Conservation (phyloP, 2,329 filamentous ascomycete genomes). For the Lanzia echinophila region DNA sequence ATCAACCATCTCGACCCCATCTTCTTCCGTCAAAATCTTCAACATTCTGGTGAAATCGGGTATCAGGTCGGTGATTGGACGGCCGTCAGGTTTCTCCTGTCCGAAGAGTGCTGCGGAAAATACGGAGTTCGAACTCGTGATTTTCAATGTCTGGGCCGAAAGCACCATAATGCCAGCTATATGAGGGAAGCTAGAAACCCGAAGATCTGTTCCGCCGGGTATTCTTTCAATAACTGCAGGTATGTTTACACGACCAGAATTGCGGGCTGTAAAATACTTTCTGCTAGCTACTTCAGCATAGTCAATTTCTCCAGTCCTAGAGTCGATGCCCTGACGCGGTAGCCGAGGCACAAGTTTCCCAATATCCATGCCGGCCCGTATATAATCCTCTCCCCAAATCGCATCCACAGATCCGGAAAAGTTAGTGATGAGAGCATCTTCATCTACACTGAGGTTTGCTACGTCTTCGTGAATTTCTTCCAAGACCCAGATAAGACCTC, state of each 20-base stretch:
- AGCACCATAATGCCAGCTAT: constrained; percentile 96
- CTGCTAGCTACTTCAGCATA: constrained; percentile 66
- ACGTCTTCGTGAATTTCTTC: constrained; percentile 97
- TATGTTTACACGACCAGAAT: constrained; percentile 70
- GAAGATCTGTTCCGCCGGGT: constrained; percentile 62
- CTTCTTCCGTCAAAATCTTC: constrained; percentile 75
- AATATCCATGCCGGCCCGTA: constrained; percentile 65
- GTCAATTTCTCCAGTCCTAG: constrained; percentile 66
- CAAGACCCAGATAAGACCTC: constrained; percentile 92
- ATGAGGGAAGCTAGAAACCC: constrained; percentile 90
- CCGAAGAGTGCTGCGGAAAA: constrained; percentile 92
- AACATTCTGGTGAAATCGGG: constrained; percentile 83
- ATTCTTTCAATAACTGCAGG: constrained; percentile 76
- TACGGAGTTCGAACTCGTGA: constrained; percentile 90
- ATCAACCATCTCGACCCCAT: constrained; percentile 75
- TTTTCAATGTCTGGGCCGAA: constrained; percentile 66
- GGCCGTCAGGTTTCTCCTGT: constrained; percentile 73
- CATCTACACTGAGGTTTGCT: constrained; percentile 68
- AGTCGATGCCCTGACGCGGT: constrained; percentile 66
- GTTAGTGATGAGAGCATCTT: constrained; percentile 65
- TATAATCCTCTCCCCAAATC: constrained; percentile 74
- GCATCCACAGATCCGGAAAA: constrained; percentile 70
- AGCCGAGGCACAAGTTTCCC: constrained; percentile 74
- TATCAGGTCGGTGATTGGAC: constrained; percentile 72
- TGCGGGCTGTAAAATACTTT: constrained; percentile 79